These are phyloP conservation scores for Dioszegia aurantiaca DNA, from an alignment of 768 basidiomycete genomes.

Conservation along the genomic window DNA sequence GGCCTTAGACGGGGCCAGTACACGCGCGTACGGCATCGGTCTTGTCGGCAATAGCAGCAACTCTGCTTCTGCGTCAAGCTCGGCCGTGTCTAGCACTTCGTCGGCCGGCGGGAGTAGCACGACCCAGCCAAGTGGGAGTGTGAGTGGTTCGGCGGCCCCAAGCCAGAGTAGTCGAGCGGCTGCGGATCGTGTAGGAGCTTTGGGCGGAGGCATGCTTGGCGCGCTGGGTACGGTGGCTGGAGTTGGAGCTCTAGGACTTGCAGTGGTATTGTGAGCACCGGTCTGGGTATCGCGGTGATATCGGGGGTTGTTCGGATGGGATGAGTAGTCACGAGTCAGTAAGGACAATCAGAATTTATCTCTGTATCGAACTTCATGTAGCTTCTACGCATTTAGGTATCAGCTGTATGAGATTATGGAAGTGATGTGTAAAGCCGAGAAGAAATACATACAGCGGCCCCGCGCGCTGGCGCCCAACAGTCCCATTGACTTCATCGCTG, in stretches of 20 bases:
- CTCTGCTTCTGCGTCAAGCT: background rate
- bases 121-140: background rate
- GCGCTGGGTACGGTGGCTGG: background rate
- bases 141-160: constrained; percentile 2
- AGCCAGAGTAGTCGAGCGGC: constrained; percentile 7
- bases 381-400: too few species aligned
- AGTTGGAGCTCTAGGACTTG: background rate
- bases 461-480: too few species aligned
- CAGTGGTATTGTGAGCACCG: background rate
- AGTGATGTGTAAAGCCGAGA: too few species aligned
- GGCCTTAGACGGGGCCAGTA: constrained; percentile 69
- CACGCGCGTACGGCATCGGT: constrained; percentile 64
- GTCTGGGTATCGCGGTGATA: too few species aligned
- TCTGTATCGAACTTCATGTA: too few species aligned
- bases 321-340: background rate
- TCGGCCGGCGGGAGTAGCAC: background rate
- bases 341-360: background rate
- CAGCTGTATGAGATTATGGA: too few species aligned
- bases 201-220: background rate
- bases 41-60: constrained; percentile 59
- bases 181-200: background rate
- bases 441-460: too few species aligned
- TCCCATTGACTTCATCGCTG: too few species aligned
- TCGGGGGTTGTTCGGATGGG: too few species aligned
- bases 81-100: background rate